Base-by-base conservation (phyloP, 768 basidiomycete genomes). In the Lentinula aciculospora region DNA sequence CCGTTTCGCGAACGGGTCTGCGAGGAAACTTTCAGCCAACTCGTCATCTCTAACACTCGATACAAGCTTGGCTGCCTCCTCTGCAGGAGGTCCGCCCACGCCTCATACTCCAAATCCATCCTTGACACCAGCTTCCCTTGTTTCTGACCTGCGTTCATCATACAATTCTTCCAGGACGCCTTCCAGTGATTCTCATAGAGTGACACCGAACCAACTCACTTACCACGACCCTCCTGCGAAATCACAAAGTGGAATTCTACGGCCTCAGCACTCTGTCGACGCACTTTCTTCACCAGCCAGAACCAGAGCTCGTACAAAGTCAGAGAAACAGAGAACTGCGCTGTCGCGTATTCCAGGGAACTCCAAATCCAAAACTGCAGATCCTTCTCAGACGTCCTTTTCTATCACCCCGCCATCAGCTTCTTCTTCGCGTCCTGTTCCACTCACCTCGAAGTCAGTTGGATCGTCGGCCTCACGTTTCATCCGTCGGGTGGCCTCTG, bases 401-500 rank as follows among this genome's bases (percentile, higher is more conserved):
- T 66, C 68, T 59, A 67, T 68, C 40, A 72, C 74, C n/a, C 63
- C 71, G 9, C 49, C 29, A 19, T 28, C 54, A 36, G 32, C 32
- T 15, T 56, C 79, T 59, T 76, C 80, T 36, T 80, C 76, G 59
- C 71, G 80, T 36, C 66, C 77, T 2, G 80, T 76, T 19, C 82
- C 85, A 9, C 73, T 89, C 39, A 86, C 84, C 6, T 86, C 89
- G 29, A 84, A 81, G 65, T 78, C 81, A 21, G 81, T 92, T 72
- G 77, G 85, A 51, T 85, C 85, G 15, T 84, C 85, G 0, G 89
- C 92, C 8, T 83, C 90, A 48, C 87, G 95, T 34, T 94, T 98
- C 74, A 86, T 98, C 29, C 88, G 96, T 53, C 86, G 96, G 49
- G 96, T 98, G 47, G 94, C 95, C 3, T 97, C 94, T 8, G 95